Evolutionary conservation across 371 early-diverging fungal genomes (phyloP).

Genomic region (Lichtheimia ornata): DNA sequence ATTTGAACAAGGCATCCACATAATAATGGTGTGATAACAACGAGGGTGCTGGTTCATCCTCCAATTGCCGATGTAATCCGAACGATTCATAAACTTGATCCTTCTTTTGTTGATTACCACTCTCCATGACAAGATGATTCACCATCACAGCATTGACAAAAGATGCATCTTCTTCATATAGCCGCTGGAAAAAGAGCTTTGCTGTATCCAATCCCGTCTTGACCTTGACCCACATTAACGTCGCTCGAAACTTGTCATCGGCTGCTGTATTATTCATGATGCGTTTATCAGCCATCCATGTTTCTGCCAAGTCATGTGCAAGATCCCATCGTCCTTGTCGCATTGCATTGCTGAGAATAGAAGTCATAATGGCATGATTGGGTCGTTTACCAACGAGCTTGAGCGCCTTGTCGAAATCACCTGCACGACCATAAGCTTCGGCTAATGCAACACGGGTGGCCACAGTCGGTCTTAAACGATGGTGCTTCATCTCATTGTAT

Average conservation of each 20-base stretch:
- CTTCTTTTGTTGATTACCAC: slow-evolving; percentile 22
- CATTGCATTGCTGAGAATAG: slow-evolving; percentile 35
- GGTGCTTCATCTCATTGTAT: slow-evolving; percentile 37
- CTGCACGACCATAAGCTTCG: slow-evolving; percentile 40
- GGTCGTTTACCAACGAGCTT: slow-evolving; percentile 16
- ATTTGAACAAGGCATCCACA: slow-evolving; percentile 41
- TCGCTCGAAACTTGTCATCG: slow-evolving; percentile 31
- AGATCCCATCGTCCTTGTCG: slow-evolving; percentile 25
- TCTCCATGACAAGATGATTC: slow-evolving; percentile 36
- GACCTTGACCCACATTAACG: slow-evolving; percentile 34
- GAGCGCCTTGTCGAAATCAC: slow-evolving; percentile 29
- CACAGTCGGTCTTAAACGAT: slow-evolving; percentile 27
- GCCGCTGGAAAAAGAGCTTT: slow-evolving; percentile 23
- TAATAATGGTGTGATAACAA: slow-evolving; percentile 26
- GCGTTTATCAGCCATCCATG: slow-evolving; percentile 13
- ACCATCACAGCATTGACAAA: slow-evolving; percentile 40
- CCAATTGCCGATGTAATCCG: slow-evolving; percentile 12
- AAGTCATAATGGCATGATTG: slow-evolving; percentile 26
- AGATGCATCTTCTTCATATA: slow-evolving; percentile 16
- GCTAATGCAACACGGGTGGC: slow-evolving; percentile 37
- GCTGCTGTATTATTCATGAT: slow-evolving; percentile 14
- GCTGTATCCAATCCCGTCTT: slow-evolving; percentile 27
- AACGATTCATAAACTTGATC: slow-evolving; percentile 23
- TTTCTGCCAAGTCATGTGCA: slow-evolving; percentile 16
- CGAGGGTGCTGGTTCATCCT: neutral